Conservation (phyloP, 345 rosid genomes). For the Barbarea vulgaris region DNA sequence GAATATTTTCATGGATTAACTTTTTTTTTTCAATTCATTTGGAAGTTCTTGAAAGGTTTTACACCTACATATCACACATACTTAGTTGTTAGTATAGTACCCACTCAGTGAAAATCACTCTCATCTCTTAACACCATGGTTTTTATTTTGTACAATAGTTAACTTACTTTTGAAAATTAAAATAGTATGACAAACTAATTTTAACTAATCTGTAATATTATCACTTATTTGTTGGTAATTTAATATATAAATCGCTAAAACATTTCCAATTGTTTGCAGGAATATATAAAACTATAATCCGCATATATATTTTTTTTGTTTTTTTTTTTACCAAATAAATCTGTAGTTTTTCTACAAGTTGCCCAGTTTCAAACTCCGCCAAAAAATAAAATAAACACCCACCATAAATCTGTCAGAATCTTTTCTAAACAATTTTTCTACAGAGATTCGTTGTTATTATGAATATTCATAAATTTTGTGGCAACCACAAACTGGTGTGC, state of each 20-base stretch:
- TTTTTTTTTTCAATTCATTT: not conserved
- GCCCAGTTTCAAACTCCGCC: not conserved
- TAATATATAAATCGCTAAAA: not conserved
- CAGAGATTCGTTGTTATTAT: slow-evolving; percentile 18
- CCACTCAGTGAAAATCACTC: too few species aligned
- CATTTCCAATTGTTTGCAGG: not conserved
- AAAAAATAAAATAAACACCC: not conserved
- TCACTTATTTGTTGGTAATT: not conserved
- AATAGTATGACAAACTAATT: too few species aligned
- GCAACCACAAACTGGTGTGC: slow-evolving; percentile 21
- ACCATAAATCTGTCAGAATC: slow-evolving; percentile 29
- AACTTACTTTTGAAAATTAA: not conserved
- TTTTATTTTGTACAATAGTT: too few species aligned
- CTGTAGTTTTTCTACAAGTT: not conserved
- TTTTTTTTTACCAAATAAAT: not conserved
- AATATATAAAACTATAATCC: not conserved
- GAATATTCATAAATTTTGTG: not conserved
- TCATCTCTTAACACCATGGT: too few species aligned
- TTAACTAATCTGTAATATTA: not conserved
- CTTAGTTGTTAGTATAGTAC: too few species aligned
- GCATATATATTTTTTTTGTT: too few species aligned
- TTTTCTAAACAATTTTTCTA: slow-evolving; percentile 9
- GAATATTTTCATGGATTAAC: not conserved
- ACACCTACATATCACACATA: too few species aligned
- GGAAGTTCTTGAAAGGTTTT: too few species aligned